Evolutionary conservation across 805 yeast species (phyloP), one percentile per base, ranked within the genome.

Genomic region (Starmerella tilneyi): DNA sequence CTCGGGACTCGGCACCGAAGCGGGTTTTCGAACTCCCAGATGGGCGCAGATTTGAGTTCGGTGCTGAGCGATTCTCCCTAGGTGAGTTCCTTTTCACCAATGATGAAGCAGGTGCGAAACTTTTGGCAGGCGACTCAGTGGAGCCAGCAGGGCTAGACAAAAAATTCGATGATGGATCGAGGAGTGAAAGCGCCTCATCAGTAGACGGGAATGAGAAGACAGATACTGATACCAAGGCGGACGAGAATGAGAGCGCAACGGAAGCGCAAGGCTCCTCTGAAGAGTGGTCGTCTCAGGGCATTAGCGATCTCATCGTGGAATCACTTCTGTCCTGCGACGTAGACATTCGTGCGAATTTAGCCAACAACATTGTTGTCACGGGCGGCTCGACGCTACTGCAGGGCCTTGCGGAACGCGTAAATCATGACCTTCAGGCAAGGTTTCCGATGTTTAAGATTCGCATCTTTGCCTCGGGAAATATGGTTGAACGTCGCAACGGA

Each of bases 401-500:
- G 12, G 94, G 92, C 5, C 65, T 86, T 44, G 79, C 81, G 16
- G 94, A 84, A 55, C 68, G 94, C 51, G 62, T 88, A 47, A 76
- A 79, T 61, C 67, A 73, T 37, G 96, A 86, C 56, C 65, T 88
- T 44, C 72, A 78, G 24, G 68, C 70, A 43, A 66, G 72, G 48
- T 78, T 86, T 56, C 94, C 96, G 5, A 94, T 94, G 29, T 69
- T 86, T 53, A 88, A 88, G 62, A 78, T 86, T 34, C 70, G 96
- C 59, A 72, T 88, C 27, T 81, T 85, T 54, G 80, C 94, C 2
- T 75, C 81, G 6, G 96, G 96, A 8, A 63, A 62, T 49, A 47
- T 79, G 4, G 71, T 71, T 45, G 96, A 88, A 63, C 74, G 96
- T 59, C 75, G 76, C 52, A 81, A 75, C 59, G 82, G 85, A 49